These are phyloP conservation scores for Penicillium crystallinum DNA, from an alignment of 495 filamentous ascomycete species.

Conservation along the genomic window DNA sequence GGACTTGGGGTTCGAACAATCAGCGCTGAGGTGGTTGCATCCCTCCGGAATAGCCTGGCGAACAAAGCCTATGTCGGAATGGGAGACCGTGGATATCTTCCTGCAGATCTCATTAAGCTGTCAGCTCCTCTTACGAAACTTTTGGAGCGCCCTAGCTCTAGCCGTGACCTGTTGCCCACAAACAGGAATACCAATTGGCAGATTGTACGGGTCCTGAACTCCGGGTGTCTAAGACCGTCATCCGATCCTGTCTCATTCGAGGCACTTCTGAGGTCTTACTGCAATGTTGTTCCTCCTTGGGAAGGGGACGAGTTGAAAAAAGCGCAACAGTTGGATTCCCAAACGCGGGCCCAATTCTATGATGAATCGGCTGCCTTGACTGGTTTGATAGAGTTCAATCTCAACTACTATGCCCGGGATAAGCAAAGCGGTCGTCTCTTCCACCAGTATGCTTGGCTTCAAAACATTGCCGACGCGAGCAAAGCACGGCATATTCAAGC, in stretches of 20 bases:
- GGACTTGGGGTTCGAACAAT: conserved; percentile 48
- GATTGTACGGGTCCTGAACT: conserved; percentile 49
- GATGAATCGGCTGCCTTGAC: conserved; percentile 33
- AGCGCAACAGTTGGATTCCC: conserved; percentile 16
- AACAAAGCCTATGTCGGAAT: conserved; percentile 34
- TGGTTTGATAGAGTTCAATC: conserved; percentile 35
- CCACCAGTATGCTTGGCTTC: conserved; percentile 30
- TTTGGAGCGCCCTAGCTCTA: conserved; percentile 15
- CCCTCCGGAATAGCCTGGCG: conserved; percentile 48
- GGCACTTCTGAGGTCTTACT: conserved; percentile 26
- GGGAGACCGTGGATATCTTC: conserved; percentile 22
- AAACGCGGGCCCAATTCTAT: conserved; percentile 31
- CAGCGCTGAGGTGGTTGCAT: conserved; percentile 53
- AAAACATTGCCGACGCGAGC: conserved; percentile 34
- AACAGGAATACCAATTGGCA: conserved; percentile 42
- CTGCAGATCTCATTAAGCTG: conserved; percentile 18
- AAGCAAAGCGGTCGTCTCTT: conserved; percentile 28
- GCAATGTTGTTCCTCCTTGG: conserved; percentile 37
- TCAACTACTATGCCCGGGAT: conserved; percentile 23
- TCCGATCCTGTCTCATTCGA: conserved; percentile 39
- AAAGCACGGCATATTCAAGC: conserved; percentile 34
- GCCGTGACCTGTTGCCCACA: conserved; percentile 20
- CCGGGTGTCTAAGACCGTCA: conserved; percentile 33
- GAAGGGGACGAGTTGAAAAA: conserved; percentile 15
- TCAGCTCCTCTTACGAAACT: conserved; percentile 22